Evolutionary conservation across 129 eudicot genomes (phyloP).

Genomic region (Artemisia tridentata): DNA sequence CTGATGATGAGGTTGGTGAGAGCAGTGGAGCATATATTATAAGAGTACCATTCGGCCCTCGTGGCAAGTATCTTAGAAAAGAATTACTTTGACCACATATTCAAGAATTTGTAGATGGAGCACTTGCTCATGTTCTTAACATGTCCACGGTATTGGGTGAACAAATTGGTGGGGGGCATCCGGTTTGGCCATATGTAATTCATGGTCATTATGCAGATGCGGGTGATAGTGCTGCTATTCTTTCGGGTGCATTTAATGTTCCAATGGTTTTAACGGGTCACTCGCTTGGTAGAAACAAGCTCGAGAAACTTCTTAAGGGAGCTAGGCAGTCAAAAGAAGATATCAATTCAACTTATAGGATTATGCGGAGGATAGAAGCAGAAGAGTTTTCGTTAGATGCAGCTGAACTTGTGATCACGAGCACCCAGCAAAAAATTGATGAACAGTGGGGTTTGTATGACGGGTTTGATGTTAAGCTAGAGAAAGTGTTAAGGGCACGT

Average conservation of each 20-base stretch:
- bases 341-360: slow-evolving; percentile 79
- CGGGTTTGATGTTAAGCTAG: slow-evolving; percentile 93
- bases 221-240: slow-evolving; percentile 94
- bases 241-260: slow-evolving; percentile 91
- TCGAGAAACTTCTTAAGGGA: slow-evolving; percentile 85
- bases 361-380: slow-evolving; percentile 85
- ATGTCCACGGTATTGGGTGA: slow-evolving; percentile 87
- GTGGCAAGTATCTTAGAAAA: slow-evolving; percentile 69
- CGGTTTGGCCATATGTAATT: slow-evolving; percentile 89
- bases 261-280: slow-evolving; percentile 97
- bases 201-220: slow-evolving; percentile 98
- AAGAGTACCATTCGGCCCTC: slow-evolving; percentile 85
- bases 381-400: slow-evolving; percentile 92
- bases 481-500: slow-evolving; percentile 82
- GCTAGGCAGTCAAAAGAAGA: slow-evolving; percentile 93
- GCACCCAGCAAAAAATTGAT: slow-evolving; percentile 84
- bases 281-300: slow-evolving; percentile 88
- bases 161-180: slow-evolving; percentile 83
- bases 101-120: slow-evolving; percentile 93
- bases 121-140: slow-evolving; percentile 80
- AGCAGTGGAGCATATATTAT: slow-evolving; percentile 92
- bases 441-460: slow-evolving; percentile 95
- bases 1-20: slow-evolving; percentile 70
- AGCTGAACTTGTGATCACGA: slow-evolving; percentile 91
- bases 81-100: slow-evolving; percentile 83